phyloP scores from a whole-genome alignment of 225 moss, liverwort and hornwort species.

The Neckera pumila region DNA sequence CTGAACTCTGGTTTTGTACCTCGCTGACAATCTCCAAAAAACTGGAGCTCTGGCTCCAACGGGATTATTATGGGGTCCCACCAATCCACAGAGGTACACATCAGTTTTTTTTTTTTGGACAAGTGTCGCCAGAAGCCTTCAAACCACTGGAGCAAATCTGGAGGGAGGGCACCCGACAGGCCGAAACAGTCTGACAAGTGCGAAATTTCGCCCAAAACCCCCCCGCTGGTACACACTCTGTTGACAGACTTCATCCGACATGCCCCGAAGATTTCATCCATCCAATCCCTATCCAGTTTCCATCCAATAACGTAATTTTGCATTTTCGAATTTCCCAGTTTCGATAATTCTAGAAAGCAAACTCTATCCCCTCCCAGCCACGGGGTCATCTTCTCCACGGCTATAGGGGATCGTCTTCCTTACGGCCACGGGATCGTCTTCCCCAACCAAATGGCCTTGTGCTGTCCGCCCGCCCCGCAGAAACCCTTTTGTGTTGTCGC shows the following conservation, averaged over 20 bases:
- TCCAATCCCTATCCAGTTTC: background rate
- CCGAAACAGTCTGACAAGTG: too few relatives aligned
- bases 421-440: background rate
- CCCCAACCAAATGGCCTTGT: background rate
- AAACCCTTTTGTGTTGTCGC: background rate
- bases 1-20: too few relatives aligned
- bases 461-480: background rate
- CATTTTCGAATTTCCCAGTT: background rate
- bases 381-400: background rate
- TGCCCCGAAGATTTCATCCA: background rate
- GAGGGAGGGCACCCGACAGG: too few relatives aligned
- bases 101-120: too few relatives aligned
- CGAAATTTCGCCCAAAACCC: too few relatives aligned
- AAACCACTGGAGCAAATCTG: too few relatives aligned
- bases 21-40: background rate
- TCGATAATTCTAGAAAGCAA: background rate
- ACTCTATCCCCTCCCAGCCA: conserved; percentile 4
- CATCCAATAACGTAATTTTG: background rate
- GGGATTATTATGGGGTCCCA: background rate
- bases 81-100: background rate
- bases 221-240: too few relatives aligned
- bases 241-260: background rate
- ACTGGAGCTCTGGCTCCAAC: background rate
- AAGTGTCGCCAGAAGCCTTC: too few relatives aligned
- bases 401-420: background rate